Evolutionary conservation across 805 yeast genomes (phyloP).

Genomic region (Lachancea thermotolerans): DNA sequence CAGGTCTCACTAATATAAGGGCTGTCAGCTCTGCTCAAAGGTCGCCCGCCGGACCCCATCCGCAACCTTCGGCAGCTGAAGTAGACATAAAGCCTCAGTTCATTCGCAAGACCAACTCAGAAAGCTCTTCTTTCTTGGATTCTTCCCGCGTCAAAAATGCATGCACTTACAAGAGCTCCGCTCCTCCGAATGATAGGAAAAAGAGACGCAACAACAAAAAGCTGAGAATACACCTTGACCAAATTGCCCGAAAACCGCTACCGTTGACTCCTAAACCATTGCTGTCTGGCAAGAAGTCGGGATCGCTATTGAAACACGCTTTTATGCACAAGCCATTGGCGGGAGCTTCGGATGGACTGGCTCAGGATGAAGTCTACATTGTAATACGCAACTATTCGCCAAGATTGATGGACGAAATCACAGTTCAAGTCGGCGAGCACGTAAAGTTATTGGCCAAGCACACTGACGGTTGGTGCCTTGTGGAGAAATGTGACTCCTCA

Average conservation of each 20-base stretch:
- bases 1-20: not conserved
- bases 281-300: not conserved
- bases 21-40: not conserved
- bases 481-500: conserved; percentile 28
- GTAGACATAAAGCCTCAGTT: conserved; percentile 5
- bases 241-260: conserved; percentile 17
- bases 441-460: conserved; percentile 35
- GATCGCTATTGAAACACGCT: no score
- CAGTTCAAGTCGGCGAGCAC: conserved; percentile 27
- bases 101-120: not conserved
- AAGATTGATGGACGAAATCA: conserved; percentile 34
- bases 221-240: conserved; percentile 13
- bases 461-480: conserved; percentile 41
- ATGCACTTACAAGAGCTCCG: not conserved
- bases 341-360: not conserved
- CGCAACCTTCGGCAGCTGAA: not conserved
- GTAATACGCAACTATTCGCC: conserved; percentile 22
- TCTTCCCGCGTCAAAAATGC: not conserved
- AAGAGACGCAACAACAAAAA: not conserved
- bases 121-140: not conserved
- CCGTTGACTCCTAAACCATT: conserved; percentile 18
- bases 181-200: not conserved
- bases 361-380: conserved; percentile 9
- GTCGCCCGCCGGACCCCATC: no score
- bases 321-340: no score